A percentile compares a stretch with the other conserved stretches of the same genome.
phyloP scores from a whole-genome alignment of 2,329 filamentous ascomycete genomes.

The Ustulina deusta region DNA sequence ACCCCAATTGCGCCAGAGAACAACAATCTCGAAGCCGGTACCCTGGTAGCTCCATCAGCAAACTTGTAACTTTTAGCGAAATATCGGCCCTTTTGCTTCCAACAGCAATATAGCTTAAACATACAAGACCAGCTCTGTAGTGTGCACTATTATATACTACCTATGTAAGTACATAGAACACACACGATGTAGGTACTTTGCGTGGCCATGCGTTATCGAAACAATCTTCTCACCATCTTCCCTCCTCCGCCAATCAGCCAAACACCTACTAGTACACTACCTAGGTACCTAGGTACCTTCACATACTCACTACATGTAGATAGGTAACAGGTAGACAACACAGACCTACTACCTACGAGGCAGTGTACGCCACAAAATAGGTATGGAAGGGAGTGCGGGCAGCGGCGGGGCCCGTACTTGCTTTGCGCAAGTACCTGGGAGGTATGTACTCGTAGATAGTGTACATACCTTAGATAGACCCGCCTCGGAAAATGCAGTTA shows the following conservation, averaged over 20 bases:
- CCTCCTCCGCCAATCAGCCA: not conserved
- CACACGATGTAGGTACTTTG: not conserved
- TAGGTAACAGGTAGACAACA: no score
- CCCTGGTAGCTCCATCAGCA: not conserved
- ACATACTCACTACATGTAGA: not conserved
- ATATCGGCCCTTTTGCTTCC: slow-evolving; percentile 26
- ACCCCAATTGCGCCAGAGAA: not conserved
- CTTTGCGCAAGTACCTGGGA: slow-evolving; percentile 1
- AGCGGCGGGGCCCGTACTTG: slow-evolving; percentile 1
- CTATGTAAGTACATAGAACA: not conserved
- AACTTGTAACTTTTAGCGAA: slow-evolving; percentile 15
- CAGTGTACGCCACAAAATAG: no score
- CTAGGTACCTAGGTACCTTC: not conserved
- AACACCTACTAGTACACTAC: no score
- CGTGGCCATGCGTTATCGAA: not conserved
- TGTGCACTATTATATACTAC: not conserved
- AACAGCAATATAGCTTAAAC: slow-evolving; percentile 5
- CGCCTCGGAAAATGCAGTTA: slow-evolving; percentile 20
- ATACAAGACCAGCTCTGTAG: not conserved
- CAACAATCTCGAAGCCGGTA: not conserved
- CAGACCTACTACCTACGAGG: no score
- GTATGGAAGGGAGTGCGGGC: not conserved
- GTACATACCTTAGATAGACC: not conserved
- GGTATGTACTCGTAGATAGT: not conserved
- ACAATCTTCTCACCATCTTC: not conserved